Evolutionary conservation across 2,329 filamentous ascomycete species (phyloP).

Genomic region (Aspergillus bombycis): DNA sequence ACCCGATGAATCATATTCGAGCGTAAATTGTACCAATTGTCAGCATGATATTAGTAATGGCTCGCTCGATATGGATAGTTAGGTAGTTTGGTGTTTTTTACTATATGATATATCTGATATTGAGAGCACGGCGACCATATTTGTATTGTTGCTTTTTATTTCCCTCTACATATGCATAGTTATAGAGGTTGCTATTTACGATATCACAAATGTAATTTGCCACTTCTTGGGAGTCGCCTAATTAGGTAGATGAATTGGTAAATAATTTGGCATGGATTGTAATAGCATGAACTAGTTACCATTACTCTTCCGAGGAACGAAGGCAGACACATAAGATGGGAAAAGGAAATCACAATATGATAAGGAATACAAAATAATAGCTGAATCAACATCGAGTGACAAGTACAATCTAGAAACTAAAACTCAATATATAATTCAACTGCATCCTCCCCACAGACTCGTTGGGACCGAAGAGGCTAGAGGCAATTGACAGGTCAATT

Average conservation of each 20-base stretch:
- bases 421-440: conserved; percentile 6
- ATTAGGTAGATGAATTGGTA: too few species aligned
- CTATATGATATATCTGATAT: too few species aligned
- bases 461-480: not conserved
- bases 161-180: too few species aligned
- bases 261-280: not conserved
- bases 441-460: not conserved
- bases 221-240: not conserved
- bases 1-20: too few species aligned
- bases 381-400: not conserved
- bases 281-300: not conserved
- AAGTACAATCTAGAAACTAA: not conserved
- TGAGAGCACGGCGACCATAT: too few species aligned
- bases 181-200: too few species aligned
- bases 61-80: too few species aligned
- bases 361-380: not conserved
- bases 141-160: too few species aligned
- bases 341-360: not conserved
- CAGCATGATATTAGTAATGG: too few species aligned
- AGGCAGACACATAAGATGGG: not conserved
- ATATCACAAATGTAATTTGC: not conserved
- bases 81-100: too few species aligned
- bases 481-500: conserved; percentile 2
- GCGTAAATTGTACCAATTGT: too few species aligned
- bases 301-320: not conserved